Percentiles rank a stretch among this genome's conserved stretches.
Conservation (phyloP, 2,329 filamentous ascomycete species). For the Tolypocladium ophioglossoides region DNA sequence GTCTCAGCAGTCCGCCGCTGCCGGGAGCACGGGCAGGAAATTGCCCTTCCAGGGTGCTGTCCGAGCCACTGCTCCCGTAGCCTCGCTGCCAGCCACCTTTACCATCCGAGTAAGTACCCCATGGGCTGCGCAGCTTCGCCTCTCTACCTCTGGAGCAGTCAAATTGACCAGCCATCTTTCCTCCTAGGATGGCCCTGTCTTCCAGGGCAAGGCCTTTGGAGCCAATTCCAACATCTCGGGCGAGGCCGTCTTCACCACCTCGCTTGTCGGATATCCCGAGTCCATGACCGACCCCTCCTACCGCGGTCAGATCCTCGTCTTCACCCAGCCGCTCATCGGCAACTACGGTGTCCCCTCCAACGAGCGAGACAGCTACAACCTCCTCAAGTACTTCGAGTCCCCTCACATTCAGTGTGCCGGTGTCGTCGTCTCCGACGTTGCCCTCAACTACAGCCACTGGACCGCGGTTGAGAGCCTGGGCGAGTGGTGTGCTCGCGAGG, state of each 20-base stretch:
- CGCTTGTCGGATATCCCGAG: slow-evolving; percentile 94
- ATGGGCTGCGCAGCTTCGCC: neutral
- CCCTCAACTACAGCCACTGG: slow-evolving; percentile 94
- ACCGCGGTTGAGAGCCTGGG: slow-evolving; percentile 90
- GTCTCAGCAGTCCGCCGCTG: slow-evolving; percentile 36
- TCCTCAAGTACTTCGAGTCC: slow-evolving; percentile 96
- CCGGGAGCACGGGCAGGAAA: slow-evolving; percentile 58
- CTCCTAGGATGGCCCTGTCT: slow-evolving; percentile 77
- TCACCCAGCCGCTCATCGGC: slow-evolving; percentile 94
- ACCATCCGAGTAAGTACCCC: slow-evolving; percentile 66
- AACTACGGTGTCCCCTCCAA: slow-evolving; percentile 95
- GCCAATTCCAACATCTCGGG: slow-evolving; percentile 95
- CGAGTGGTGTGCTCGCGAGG: slow-evolving; percentile 93
- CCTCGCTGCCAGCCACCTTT: slow-evolving; percentile 60
- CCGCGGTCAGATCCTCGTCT: slow-evolving; percentile 92
- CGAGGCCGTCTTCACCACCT: slow-evolving; percentile 97
- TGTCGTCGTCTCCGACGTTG: slow-evolving; percentile 91
- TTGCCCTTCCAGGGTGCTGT: slow-evolving; percentile 49
- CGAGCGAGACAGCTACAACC: slow-evolving; percentile 74
- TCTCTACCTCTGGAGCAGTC: neutral
- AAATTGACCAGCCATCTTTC: neutral
- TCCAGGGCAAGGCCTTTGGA: slow-evolving; percentile 92
- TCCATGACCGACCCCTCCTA: slow-evolving; percentile 84
- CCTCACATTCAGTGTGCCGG: slow-evolving; percentile 94
- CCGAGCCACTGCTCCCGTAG: slow-evolving; percentile 53